A percentile compares a stretch with the other conserved stretches of the same genome.
Conservation (phyloP, 2,329 filamentous ascomycete species). For the Ascochyta clinopodiicola region DNA sequence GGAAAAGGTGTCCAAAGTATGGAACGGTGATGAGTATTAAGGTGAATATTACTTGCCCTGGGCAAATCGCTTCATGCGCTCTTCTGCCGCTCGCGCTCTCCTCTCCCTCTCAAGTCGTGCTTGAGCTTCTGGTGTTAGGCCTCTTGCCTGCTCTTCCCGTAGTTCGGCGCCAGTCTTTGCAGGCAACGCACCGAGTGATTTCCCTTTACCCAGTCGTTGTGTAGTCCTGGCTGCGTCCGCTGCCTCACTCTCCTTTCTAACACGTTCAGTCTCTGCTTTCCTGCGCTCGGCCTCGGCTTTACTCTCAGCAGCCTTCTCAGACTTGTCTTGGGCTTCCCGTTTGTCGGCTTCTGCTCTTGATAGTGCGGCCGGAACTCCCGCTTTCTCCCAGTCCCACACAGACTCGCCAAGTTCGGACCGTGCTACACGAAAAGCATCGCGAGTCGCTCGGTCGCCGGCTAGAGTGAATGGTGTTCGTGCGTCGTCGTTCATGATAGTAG, state of each 20-base stretch:
- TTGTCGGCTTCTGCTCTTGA: slow-evolving; percentile 74
- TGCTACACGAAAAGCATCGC: slow-evolving; percentile 90
- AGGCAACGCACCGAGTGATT: slow-evolving; percentile 61
- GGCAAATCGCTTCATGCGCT: slow-evolving; percentile 69
- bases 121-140: slow-evolving; percentile 86
- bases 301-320: slow-evolving; percentile 72
- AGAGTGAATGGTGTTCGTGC: slow-evolving; percentile 88
- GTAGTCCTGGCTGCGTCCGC: slow-evolving; percentile 59
- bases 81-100: slow-evolving; percentile 89
- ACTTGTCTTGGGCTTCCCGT: slow-evolving; percentile 72
- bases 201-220: slow-evolving; percentile 55
- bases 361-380: slow-evolving; percentile 74
- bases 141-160: slow-evolving; percentile 82
- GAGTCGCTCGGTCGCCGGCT: slow-evolving; percentile 81
- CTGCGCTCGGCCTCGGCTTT: slow-evolving; percentile 66
- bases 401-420: slow-evolving; percentile 80
- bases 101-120: slow-evolving; percentile 85
- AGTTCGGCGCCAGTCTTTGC: slow-evolving; percentile 80
- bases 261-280: slow-evolving; percentile 74
- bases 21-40: not conserved
- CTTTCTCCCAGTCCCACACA: slow-evolving; percentile 78
- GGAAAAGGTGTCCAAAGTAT: slow-evolving; percentile 25
- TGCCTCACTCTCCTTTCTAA: slow-evolving; percentile 64
- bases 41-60: slow-evolving; percentile 23
- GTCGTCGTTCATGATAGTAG: slow-evolving; percentile 66